phyloP scores from a whole-genome alignment of 306 rosid species.

The Castanospermum australe region DNA sequence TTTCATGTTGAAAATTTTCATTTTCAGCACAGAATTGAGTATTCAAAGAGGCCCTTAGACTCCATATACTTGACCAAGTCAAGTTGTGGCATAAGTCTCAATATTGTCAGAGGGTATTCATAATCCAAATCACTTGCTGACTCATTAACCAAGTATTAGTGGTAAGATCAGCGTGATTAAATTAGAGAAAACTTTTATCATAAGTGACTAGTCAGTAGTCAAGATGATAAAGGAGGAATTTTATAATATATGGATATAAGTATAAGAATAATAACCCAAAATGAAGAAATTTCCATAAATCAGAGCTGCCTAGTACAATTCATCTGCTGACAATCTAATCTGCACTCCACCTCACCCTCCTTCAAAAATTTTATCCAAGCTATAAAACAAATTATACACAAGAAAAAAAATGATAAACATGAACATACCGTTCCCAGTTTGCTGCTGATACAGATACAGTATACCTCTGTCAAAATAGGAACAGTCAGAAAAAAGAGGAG shows the following conservation, averaged over 20 bases:
- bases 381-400: not conserved
- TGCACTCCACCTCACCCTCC: not conserved
- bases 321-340: not conserved
- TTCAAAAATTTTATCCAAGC: not conserved
- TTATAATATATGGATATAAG: not conserved
- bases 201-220: not conserved
- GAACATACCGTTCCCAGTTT: conserved; percentile 83
- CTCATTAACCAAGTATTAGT: not conserved
- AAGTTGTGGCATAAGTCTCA: not conserved
- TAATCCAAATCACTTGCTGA: not conserved
- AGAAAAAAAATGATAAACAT: conserved; percentile 6
- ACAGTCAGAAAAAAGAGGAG: conserved; percentile 22
- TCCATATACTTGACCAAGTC: not conserved
- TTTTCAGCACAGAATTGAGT: not conserved
- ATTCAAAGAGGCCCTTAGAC: not conserved
- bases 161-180: not conserved
- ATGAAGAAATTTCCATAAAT: not conserved
- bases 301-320: not conserved
- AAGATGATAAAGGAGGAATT: not conserved
- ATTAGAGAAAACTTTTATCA: not conserved
- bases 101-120: not conserved
- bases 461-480: conserved; percentile 67
- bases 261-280: not conserved
- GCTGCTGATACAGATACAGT: conserved; percentile 63
- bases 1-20: not conserved